Conservation (phyloP, 495 filamentous ascomycete genomes). For the Thermothielavioides terrestris region DNA sequence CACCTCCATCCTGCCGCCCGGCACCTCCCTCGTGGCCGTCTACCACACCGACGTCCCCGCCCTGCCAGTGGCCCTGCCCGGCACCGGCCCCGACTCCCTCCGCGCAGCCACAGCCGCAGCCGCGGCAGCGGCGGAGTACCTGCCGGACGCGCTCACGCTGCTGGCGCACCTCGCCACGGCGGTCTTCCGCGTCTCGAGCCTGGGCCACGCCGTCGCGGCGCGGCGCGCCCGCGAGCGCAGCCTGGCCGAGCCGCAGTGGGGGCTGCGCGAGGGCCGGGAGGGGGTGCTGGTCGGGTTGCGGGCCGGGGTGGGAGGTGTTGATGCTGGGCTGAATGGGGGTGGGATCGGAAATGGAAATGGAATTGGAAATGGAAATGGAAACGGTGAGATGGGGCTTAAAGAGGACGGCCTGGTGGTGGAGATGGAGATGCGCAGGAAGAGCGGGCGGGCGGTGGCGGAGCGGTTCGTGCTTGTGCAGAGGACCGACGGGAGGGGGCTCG, state of each 20-base stretch:
- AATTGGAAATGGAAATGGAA: background rate
- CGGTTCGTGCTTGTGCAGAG: constrained; percentile 56
- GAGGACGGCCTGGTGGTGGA: constrained; percentile 56
- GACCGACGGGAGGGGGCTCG: background rate
- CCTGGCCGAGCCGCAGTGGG: constrained; percentile 62
- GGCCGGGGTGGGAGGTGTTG: constrained; percentile 24
- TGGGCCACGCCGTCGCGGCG: constrained; percentile 59
- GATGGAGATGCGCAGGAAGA: constrained; percentile 76
- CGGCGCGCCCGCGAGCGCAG: constrained; percentile 63
- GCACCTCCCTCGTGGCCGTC: constrained; percentile 48
- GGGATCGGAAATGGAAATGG: background rate
- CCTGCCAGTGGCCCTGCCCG: too few species aligned
- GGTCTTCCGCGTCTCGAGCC: constrained; percentile 40
- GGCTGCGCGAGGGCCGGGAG: constrained; percentile 63
- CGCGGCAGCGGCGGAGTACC: background rate
- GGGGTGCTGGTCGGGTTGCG: constrained; percentile 59
- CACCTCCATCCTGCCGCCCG: constrained; percentile 45
- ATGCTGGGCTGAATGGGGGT: background rate
- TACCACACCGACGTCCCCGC: constrained; percentile 61
- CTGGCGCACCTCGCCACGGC: constrained; percentile 44
- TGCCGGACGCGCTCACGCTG: constrained; percentile 56
- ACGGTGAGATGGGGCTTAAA: background rate
- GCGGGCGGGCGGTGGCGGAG: constrained; percentile 68
- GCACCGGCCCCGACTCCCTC: constrained; percentile 8
- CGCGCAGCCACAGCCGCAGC: background rate